Percentiles rank a stretch among this genome's conserved stretches.
phyloP scores from a whole-genome alignment of 192 early-diverging fungal genomes.

The Backusella luteola region DNA sequence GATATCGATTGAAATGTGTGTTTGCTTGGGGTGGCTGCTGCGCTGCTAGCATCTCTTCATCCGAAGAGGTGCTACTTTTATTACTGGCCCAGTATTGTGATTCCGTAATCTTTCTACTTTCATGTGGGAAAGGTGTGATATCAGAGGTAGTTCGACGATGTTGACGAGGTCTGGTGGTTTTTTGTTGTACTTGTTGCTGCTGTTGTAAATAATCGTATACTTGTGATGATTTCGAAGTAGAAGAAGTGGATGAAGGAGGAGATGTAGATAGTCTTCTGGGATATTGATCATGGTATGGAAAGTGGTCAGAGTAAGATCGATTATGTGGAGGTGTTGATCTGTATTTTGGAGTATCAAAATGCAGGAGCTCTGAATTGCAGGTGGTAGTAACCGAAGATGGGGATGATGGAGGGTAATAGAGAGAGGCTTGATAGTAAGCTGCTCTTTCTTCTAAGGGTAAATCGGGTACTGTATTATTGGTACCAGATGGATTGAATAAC shows the following conservation, averaged over 20 bases:
- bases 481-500: background rate
- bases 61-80: background rate
- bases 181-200: background rate
- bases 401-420: background rate
- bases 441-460: background rate
- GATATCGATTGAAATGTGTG: conserved; percentile 10
- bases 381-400: background rate
- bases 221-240: background rate
- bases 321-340: background rate
- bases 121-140: background rate
- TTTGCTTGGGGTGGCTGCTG: background rate
- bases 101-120: background rate
- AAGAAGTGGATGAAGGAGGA: background rate
- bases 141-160: background rate
- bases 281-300: background rate
- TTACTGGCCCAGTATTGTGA: background rate
- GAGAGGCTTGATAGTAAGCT: background rate
- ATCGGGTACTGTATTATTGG: background rate
- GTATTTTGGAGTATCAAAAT: background rate
- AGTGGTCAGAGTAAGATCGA: conserved; percentile 9
- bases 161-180: background rate
- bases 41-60: background rate
- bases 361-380: background rate
- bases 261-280: background rate
- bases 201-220: background rate